Base-by-base conservation (phyloP, 2,329 filamentous ascomycete species). In the Fusarium heterosporum region DNA sequence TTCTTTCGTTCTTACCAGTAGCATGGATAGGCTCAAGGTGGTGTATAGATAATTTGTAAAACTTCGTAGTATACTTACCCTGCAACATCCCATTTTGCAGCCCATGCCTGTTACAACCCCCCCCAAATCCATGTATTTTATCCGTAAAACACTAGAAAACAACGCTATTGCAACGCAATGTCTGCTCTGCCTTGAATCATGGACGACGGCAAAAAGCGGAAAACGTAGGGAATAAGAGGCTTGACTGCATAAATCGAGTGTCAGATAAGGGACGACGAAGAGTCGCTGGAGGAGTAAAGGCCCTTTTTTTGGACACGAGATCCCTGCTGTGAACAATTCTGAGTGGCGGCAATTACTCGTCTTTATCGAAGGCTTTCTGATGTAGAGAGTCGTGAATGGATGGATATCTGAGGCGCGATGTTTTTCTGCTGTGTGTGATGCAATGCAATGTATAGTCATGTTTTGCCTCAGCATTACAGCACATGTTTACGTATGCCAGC, bases 41-140 rank as follows among this genome's bases (percentile, higher is more conserved):
- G 51, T 64, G 46, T 56, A 51, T 55, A 57, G 43, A 46, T 55
- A 46, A 28, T 66, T 60, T 38, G 48, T 43, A 64, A 56, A 66
- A 72, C 22, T 64, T 64, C 61, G 64, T 66, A 58, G 72, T 61
- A 16, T 16, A 36, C 69, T 65, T 72, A 72, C 67, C 67, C 69
- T 72, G 62, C 57, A 64, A 52, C 47, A 36, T 48, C 51, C 62
- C 62, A 61, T 65, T 55, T 50, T 29, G 30, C 66, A 57, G 51
- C 26, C 41, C 19, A 61, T 34, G 55, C 38, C 30, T 63, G 58
- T 28, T 43, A 56, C 16, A 30, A 22, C 45, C 43, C 46, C 45
- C 10, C 45, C 62, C 45, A 36, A 46, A 51, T 43, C 40, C 52
- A 48, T 36, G 49, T 30, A 34, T 38, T 53, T 41, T 54, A 43